Conservation (phyloP, 441 rosid genomes). For the Eutrema salsugineum region DNA sequence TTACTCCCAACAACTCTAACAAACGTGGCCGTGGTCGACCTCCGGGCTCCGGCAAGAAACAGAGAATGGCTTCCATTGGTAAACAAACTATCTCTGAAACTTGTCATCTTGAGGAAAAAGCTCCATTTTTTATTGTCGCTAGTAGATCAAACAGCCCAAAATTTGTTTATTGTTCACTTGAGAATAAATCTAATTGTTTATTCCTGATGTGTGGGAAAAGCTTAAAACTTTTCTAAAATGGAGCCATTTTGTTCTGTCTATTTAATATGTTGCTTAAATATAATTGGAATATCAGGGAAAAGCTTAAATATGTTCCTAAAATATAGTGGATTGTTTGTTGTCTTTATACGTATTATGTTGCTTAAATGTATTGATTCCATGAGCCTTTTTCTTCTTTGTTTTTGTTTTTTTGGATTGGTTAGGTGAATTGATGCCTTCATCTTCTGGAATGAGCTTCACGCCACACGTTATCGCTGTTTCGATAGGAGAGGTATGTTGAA, state of each 20-base stretch:
- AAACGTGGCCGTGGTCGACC: conserved; percentile 92
- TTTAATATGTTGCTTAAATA: neutral
- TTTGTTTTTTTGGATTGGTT: conserved; percentile 8
- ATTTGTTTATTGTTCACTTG: neutral
- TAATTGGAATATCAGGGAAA: neutral
- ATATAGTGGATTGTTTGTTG: neutral
- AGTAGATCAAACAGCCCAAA: neutral
- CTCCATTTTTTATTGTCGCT: neutral
- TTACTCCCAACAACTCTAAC: conserved; percentile 48
- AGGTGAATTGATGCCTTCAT: conserved; percentile 75
- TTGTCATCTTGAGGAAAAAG: neutral
- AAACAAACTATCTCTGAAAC: conserved; percentile 15
- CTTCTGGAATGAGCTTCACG: conserved; percentile 85
- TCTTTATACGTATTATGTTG: neutral
- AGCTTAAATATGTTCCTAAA: neutral
- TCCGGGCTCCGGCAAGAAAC: conserved; percentile 83
- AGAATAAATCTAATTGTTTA: conserved; percentile 2
- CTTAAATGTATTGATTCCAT: conserved; percentile 4
- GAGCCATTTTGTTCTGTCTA: neutral
- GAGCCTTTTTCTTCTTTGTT: neutral
- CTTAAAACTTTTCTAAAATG: neutral
- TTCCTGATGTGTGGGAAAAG: neutral
- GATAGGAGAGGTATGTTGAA: conserved; percentile 70
- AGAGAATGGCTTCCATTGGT: conserved; percentile 64
- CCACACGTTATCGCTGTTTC: conserved; percentile 81